A percentile compares a stretch with the other conserved stretches of the same genome.
Evolutionary conservation across 108 stramenopile species (phyloP).

Genomic region (Skeletonema potamos): DNA sequence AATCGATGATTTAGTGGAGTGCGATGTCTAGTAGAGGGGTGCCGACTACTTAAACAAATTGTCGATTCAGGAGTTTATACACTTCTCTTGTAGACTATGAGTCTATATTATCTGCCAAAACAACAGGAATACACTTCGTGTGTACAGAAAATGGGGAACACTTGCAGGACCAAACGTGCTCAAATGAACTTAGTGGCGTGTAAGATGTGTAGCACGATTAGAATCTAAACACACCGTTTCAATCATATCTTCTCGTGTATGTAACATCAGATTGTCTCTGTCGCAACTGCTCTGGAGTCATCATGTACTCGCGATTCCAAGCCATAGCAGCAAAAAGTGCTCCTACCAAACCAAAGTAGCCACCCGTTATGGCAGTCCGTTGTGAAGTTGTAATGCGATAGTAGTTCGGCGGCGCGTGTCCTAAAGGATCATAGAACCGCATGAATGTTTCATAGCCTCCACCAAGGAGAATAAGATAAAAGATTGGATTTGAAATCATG

Average conservation of each 20-base stretch:
- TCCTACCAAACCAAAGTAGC: conserved; percentile 81
- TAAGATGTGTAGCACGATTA: no score
- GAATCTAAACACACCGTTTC: no score
- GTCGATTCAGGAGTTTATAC: no score
- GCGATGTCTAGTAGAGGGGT: not conserved
- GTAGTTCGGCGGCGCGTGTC: conserved; percentile 67
- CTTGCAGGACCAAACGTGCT: no score
- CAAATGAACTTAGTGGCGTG: no score
- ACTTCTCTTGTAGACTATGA: no score
- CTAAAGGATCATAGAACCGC: conserved; percentile 70
- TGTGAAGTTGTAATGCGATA: conserved; percentile 66
- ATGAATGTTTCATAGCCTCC: conserved; percentile 85
- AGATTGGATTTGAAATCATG: conserved; percentile 85
- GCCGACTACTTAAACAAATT: no score
- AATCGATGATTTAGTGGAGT: conserved; percentile 20
- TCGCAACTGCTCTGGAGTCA: conserved; percentile 67
- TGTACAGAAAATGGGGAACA: no score
- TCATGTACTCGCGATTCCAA: conserved; percentile 71
- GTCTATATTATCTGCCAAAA: no score
- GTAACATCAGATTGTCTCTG: conserved; percentile 1
- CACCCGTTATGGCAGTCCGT: conserved; percentile 60
- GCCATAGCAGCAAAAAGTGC: conserved; percentile 81
- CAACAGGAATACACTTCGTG: no score
- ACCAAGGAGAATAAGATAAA: conserved; percentile 82
- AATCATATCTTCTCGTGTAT: conserved; percentile 8